phyloP scores from a whole-genome alignment of 768 basidiomycete species.

The Suillus occidentalis region DNA sequence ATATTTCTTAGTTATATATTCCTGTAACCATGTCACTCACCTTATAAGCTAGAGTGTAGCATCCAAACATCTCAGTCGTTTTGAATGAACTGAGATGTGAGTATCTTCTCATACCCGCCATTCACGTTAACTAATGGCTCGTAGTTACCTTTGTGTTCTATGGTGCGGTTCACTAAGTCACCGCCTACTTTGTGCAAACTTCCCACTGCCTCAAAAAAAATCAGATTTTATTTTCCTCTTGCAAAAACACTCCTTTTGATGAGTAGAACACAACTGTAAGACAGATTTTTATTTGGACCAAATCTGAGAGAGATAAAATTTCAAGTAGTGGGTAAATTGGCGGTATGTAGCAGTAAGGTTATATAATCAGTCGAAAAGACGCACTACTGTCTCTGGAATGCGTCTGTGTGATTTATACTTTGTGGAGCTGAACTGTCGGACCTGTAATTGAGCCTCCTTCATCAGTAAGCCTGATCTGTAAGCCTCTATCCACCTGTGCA shows the following conservation, averaged over 20 bases:
- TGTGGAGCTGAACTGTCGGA: constrained; percentile 12
- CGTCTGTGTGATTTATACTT: constrained; percentile 14
- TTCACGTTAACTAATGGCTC: no score
- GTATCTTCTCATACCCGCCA: no score
- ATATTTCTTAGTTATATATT: no score
- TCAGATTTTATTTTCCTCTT: constrained; percentile 13
- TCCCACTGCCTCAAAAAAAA: constrained; percentile 7
- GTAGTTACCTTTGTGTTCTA: no score
- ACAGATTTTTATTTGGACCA: constrained; percentile 8
- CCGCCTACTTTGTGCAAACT: constrained; percentile 15
- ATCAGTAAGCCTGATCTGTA: constrained; percentile 11
- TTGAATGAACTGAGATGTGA: no score
- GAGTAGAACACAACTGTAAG: constrained; percentile 4
- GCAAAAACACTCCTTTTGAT: constrained; percentile 7
- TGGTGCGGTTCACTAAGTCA: constrained; percentile 16
- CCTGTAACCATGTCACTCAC: no score
- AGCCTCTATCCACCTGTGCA: constrained; percentile 17
- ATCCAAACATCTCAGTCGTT: no score
- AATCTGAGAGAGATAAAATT: not conserved
- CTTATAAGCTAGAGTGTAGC: no score
- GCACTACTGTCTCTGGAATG: not conserved
- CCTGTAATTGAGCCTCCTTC: constrained; percentile 17
- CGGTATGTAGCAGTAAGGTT: not conserved
- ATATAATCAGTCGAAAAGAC: not conserved
- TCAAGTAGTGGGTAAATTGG: not conserved